Conservation (phyloP, 768 basidiomycete species). For the Lactifluus subvellereus region DNA sequence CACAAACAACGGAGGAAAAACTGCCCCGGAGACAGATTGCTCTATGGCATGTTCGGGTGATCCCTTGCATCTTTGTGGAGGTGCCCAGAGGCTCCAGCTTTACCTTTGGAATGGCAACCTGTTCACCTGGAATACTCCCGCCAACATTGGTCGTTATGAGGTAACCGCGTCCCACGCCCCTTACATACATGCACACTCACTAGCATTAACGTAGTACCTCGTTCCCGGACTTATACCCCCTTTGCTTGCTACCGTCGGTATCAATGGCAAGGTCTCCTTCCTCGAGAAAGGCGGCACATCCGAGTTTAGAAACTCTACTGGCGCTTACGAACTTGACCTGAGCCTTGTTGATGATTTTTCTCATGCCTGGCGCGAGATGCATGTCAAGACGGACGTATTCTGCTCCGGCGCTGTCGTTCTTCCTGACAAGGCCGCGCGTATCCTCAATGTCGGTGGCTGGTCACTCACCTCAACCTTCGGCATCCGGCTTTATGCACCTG, state of each 20-base stretch:
- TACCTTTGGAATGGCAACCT: slow-evolving; percentile 34
- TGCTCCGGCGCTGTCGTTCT: slow-evolving; percentile 69
- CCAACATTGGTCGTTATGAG: slow-evolving; percentile 64
- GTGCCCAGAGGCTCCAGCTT: slow-evolving; percentile 42
- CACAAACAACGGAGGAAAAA: slow-evolving; percentile 30
- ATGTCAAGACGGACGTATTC: slow-evolving; percentile 73
- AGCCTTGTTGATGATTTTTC: slow-evolving; percentile 42
- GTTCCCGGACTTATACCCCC: slow-evolving; percentile 62
- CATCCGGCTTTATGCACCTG: no score
- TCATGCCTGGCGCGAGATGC: slow-evolving; percentile 68
- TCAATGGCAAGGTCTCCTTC: slow-evolving; percentile 78
- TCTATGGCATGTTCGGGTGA: slow-evolving; percentile 56
- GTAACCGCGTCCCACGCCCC: slow-evolving; percentile 33
- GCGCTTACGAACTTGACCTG: slow-evolving; percentile 72
- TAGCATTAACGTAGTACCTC: slow-evolving; percentile 33
- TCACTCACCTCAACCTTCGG: no score
- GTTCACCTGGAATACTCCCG: slow-evolving; percentile 61
- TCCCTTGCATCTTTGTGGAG: slow-evolving; percentile 63
- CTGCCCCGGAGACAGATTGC: slow-evolving; percentile 37
- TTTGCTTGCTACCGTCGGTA: slow-evolving; percentile 65
- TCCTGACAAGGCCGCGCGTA: slow-evolving; percentile 55
- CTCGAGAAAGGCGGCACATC: slow-evolving; percentile 69
- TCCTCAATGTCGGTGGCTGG: no score
- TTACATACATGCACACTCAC: background rate
- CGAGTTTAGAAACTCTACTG: slow-evolving; percentile 59